Conservation (phyloP, 2,329 filamentous ascomycete species). For the Plenodomus lindquistii region DNA sequence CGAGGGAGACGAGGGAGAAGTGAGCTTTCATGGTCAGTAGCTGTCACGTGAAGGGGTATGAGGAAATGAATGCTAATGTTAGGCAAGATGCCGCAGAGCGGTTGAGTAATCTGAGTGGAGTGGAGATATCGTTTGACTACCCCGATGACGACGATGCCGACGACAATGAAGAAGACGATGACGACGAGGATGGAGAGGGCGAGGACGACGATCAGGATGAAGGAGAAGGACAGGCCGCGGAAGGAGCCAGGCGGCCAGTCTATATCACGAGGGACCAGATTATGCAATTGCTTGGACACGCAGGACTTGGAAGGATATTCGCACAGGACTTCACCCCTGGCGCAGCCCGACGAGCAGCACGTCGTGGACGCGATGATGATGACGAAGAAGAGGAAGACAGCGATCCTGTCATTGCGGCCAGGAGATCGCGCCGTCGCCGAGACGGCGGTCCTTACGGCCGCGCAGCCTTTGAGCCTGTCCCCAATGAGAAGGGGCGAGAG, state of each 20-base stretch:
- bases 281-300: constrained; percentile 58
- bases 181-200: constrained; percentile 32
- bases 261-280: constrained; percentile 56
- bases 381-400: constrained; percentile 48
- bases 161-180: constrained; percentile 34
- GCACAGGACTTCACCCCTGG: constrained; percentile 34
- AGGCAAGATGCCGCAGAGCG: constrained; percentile 47
- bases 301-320: constrained; percentile 59
- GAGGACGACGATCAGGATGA: constrained; percentile 35
- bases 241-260: constrained; percentile 26
- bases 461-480: constrained; percentile 75
- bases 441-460: constrained; percentile 52
- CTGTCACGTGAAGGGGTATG: background rate
- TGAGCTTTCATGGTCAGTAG: constrained; percentile 41
- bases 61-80: constrained; percentile 2
- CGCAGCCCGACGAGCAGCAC: constrained; percentile 14
- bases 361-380: constrained; percentile 40
- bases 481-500: constrained; percentile 73
- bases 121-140: constrained; percentile 48
- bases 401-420: constrained; percentile 36
- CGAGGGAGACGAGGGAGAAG: constrained; percentile 43
- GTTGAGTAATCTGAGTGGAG: constrained; percentile 46
- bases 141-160: constrained; percentile 43
- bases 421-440: constrained; percentile 32
- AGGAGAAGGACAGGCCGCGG: constrained; percentile 27